Evolutionary conservation across 129 eudicot genomes (phyloP).

Genomic region (Kitagawia praeruptora): DNA sequence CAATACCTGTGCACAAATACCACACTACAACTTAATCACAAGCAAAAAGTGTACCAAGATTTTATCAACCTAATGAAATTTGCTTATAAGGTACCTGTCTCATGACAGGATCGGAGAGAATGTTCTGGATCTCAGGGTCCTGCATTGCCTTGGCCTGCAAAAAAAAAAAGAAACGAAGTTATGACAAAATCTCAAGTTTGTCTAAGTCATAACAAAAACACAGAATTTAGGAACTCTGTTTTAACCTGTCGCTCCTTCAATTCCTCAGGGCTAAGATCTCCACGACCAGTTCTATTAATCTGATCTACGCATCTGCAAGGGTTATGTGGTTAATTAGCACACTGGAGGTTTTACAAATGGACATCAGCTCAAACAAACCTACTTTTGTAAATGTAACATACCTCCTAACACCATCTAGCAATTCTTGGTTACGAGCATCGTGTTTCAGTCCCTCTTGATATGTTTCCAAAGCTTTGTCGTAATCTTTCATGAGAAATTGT

Average conservation of each 20-base stretch:
- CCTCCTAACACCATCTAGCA: conserved; percentile 88
- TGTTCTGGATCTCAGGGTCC: conserved; percentile 92
- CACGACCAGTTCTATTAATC: conserved; percentile 89
- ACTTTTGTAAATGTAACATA: conserved; percentile 9
- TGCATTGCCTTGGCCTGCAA: conserved; percentile 95
- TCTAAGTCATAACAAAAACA: not conserved
- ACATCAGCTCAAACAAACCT: not conserved
- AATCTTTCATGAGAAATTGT: conserved; percentile 94
- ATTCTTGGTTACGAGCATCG: conserved; percentile 70
- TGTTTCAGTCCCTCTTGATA: conserved; percentile 84
- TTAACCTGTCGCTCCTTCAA: conserved; percentile 95
- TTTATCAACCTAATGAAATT: not conserved
- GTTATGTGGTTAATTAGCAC: not conserved
- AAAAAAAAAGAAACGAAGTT: not conserved
- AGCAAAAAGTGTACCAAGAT: not conserved
- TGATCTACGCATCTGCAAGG: conserved; percentile 74
- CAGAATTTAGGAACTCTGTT: not conserved
- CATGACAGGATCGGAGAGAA: conserved; percentile 90
- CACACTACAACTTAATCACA: not conserved
- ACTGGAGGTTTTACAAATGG: not conserved
- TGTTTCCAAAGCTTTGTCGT: conserved; percentile 92
- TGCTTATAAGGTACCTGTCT: conserved; percentile 50
- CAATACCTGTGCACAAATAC: conserved; percentile 27
- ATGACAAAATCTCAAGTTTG: not conserved
- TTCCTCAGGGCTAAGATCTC: conserved; percentile 86